phyloP scores from a whole-genome alignment of 306 rosid species.

The Fagus sylvatica region DNA sequence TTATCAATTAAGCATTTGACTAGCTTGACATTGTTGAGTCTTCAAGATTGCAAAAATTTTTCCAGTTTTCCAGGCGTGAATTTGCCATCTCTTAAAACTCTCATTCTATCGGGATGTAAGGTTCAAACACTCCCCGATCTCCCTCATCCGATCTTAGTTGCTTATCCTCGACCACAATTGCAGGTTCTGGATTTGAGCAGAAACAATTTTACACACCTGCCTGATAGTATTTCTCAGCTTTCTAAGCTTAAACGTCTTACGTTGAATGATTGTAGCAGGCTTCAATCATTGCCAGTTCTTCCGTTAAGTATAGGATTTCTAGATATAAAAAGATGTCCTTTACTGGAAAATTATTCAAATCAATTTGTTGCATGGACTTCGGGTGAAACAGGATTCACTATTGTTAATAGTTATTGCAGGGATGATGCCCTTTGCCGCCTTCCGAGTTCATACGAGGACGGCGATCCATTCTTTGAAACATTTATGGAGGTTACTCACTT shows the following conservation, averaged over 20 bases:
- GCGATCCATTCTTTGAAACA: neutral
- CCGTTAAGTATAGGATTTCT: neutral
- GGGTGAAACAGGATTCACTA: neutral
- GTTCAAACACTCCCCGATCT: neutral
- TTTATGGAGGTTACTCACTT: neutral
- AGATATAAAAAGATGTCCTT: neutral
- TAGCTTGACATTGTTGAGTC: neutral
- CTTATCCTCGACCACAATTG: slow-evolving; percentile 23
- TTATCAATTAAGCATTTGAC: neutral
- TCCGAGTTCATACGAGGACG: neutral
- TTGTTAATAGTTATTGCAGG: neutral
- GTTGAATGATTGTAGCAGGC: neutral
- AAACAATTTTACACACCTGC: slow-evolving; percentile 6
- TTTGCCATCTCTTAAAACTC: slow-evolving; percentile 14
- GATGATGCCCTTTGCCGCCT: neutral
- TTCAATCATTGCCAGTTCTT: slow-evolving; percentile 2
- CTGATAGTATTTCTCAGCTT: slow-evolving; percentile 16
- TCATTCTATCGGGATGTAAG: slow-evolving; percentile 9
- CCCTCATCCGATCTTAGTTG: slow-evolving; percentile 7
- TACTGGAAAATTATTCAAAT: neutral
- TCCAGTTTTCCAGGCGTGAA: neutral
- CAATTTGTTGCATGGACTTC: neutral
- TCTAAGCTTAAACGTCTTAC: slow-evolving; percentile 10
- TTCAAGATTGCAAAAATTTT: slow-evolving; percentile 17
- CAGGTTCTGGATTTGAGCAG: slow-evolving; percentile 13